Base-by-base conservation (phyloP, 2,329 filamentous ascomycete species). In the Aspergillus pseudoglaucus region DNA sequence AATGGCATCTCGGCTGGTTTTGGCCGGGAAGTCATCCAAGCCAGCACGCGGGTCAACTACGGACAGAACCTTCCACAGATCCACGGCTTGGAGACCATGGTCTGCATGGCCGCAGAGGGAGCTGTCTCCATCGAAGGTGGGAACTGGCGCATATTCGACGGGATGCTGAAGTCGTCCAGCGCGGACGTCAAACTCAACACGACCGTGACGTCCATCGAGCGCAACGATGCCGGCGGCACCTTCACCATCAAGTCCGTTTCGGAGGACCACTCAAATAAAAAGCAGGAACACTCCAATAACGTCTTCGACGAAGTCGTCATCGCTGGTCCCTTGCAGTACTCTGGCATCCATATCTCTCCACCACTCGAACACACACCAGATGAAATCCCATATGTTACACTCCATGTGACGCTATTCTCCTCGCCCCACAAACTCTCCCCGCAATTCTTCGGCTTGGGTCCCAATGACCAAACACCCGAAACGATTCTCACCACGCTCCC, bases 121-220 rank as follows among this genome's bases (percentile, higher is more conserved):
- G 88, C 90, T 0, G 81, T 90, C 64, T 76, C 85, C 15, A 79
- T 97, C 1, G 69, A 80, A 12, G 90, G 90, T 6, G 93, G 93
- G 1, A 98, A 97, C 66, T 97, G 90, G 90, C 83, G 82, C 59
- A 95, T 98, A 47, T 98, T 98, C 62, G 78, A 84, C n/a, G 72
- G 77, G 40, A 94, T 96, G 86, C 72, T 91, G 1, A 75, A 79
- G 33, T 70, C 74, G 0, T 85, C 88, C 1, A 71, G 76, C 3
- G 83, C 87, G 0, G 67, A 73, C 0, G 55, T 90, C 4, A 71
- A 74, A 35, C 72, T 87, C 20, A 86, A 90, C 58, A 87, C 85
- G 0, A 75, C 80, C 0, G 85, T 96, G 1, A 74, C 76, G 0
- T 73, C 72, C 3, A 80, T 95, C 44, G 64, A 70, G 63, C 49